phyloP scores from a whole-genome alignment of 306 rosid species.

The Sechiopsis laciniata region DNA sequence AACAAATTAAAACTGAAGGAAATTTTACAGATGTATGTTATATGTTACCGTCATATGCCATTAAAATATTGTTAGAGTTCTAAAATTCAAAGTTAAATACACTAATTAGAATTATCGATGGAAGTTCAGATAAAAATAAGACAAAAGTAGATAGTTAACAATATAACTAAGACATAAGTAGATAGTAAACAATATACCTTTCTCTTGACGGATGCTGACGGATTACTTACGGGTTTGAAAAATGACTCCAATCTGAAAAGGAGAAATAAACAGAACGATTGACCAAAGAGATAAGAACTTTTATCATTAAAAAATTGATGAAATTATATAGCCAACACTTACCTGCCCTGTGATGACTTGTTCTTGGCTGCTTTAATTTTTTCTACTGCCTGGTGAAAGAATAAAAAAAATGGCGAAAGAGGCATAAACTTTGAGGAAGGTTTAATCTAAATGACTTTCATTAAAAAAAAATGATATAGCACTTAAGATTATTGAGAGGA shows the following conservation, averaged over 20 bases:
- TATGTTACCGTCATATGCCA: neutral
- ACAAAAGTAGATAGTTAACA: neutral
- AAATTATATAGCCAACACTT: neutral
- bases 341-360: slow-evolving; percentile 95
- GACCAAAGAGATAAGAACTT: slow-evolving; percentile 11
- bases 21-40: neutral
- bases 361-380: slow-evolving; percentile 93
- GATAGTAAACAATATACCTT: slow-evolving; percentile 43
- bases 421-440: neutral
- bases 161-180: slow-evolving; percentile 21
- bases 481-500: slow-evolving; percentile 7
- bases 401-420: slow-evolving; percentile 25
- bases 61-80: neutral
- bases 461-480: slow-evolving; percentile 22
- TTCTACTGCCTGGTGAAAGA: slow-evolving; percentile 65
- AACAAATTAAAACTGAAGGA: neutral
- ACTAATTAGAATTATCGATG: neutral
- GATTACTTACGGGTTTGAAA: slow-evolving; percentile 62
- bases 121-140: no score
- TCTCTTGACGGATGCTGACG: slow-evolving; percentile 66
- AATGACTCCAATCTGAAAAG: slow-evolving; percentile 76
- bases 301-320: neutral
- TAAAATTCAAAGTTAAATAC: neutral
- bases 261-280: slow-evolving; percentile 10
- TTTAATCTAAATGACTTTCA: slow-evolving; percentile 24